Evolutionary conservation across 176 grass and related monocot genomes (phyloP), one percentile per base, ranked within the genome.

Genomic region (Oryza rufipogon): DNA sequence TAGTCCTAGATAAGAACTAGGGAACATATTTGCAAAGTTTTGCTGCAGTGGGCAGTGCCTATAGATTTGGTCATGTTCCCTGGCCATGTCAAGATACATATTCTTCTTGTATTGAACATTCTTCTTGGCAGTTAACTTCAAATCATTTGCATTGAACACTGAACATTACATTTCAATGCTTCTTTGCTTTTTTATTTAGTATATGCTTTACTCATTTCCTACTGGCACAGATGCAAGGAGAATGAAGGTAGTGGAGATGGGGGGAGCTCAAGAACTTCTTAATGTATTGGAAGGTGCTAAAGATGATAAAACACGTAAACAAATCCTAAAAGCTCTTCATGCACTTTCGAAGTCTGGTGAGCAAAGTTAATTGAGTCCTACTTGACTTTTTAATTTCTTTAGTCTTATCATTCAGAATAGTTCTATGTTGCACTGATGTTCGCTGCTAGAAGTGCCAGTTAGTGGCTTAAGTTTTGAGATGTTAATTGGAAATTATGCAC

Each of bases 171-270:
- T 64, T 54, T 25, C 2, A 15, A 12, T 20, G 23, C 23, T 9
- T 58, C 32, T 84, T 63, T 33, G 36, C 7, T 80, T 11, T 11
- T 22, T 44, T 66, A 17, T 84, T 39, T 41, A 41, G 39, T 33
- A 84, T 74, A 23, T 23, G 36, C 20, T 83, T 83, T 49, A 74
- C 75, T 74, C 20, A 49, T 80, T 61, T 90, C 16, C 9, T 51
- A 3, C 34, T 68, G 5, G 7, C 73, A 73, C 82, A 98, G 93
- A 93, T 83, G 86, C 80, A 88, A 98, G 91, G 71, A 95, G 89
- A 86, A 98, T 98, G 93, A 98, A 92, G 71, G 87, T 98, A 28
- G 89, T 98, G 74, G 93, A 98, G 73, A 90, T 93, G 89, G 91
- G 96, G 0, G 96, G 93, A 81, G 96, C 96, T 75, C 86, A 88